Percentiles rank a stretch among this genome's conserved stretches.
Evolutionary conservation across 352 stramenopile species (phyloP).

Genomic region (Thalassiosira mediterranea): DNA sequence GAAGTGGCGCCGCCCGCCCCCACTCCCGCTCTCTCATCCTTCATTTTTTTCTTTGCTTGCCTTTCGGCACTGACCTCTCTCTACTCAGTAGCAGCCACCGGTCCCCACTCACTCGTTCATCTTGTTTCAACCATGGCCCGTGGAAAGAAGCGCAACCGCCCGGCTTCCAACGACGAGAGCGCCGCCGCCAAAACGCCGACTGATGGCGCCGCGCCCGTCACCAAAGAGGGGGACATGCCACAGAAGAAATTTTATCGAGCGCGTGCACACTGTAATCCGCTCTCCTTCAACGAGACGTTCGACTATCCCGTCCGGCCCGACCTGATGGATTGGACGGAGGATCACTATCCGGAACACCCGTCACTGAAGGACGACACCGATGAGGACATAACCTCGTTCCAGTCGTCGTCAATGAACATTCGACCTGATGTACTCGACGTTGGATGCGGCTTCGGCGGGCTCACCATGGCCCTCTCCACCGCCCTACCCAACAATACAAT

Average conservation of each 20-base stretch:
- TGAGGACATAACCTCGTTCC: conserved; percentile 13
- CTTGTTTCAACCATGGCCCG: conserved; percentile 12
- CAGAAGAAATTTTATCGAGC: conserved; percentile 97
- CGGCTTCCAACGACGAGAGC: not conserved
- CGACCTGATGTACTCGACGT: conserved; percentile 92
- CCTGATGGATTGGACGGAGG: conserved; percentile 90
- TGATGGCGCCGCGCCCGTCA: conserved; percentile 46
- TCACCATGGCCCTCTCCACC: conserved; percentile 91
- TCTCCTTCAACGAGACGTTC: conserved; percentile 96
- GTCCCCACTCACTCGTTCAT: not conserved
- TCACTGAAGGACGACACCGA: conserved; percentile 21
- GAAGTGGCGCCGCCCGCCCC: too few relatives aligned
- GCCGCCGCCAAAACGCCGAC: conserved; percentile 3
- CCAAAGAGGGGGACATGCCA: conserved; percentile 74
- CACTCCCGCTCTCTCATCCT: too few relatives aligned
- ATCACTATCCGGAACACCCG: conserved; percentile 88
- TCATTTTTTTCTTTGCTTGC: too few relatives aligned
- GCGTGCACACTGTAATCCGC: conserved; percentile 95
- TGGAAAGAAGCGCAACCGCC: conserved; percentile 19
- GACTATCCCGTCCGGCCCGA: conserved; percentile 90
- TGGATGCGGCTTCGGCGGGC: conserved; percentile 96
- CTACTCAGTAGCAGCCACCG: not conserved
- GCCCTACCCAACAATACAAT: conserved; percentile 93
- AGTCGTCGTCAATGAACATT: conserved; percentile 4
- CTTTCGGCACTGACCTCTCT: not conserved